A percentile compares a stretch with the other conserved stretches of the same genome.
Evolutionary conservation across 768 basidiomycete species (phyloP).

Genomic region (Mycena haematopus): DNA sequence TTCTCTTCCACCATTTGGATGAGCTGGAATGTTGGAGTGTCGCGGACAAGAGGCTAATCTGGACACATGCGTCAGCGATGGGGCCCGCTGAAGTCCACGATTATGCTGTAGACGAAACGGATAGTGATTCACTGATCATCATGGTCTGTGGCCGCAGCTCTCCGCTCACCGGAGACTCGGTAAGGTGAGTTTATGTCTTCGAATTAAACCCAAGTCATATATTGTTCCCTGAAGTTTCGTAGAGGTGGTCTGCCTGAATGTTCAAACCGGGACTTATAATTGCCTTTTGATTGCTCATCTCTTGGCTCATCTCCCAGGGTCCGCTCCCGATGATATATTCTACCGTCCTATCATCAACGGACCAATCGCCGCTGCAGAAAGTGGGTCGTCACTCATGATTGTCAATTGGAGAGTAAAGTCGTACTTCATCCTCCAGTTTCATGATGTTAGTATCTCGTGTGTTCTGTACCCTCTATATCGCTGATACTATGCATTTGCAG

Average conservation of each 20-base stretch:
- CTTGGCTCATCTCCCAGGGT: too few species aligned
- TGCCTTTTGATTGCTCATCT: too few species aligned
- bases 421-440: neutral
- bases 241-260: neutral
- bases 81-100: neutral
- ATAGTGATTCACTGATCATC: neutral
- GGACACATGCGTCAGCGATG: neutral
- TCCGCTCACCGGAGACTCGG: neutral
- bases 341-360: neutral
- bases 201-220: neutral
- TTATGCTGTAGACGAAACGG: conserved; percentile 21
- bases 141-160: conserved; percentile 2
- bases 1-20: conserved; percentile 12
- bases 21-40: conserved; percentile 26
- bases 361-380: neutral
- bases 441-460: neutral
- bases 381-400: neutral
- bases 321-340: too few species aligned
- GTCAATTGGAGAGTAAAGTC: neutral
- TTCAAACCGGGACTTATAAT: neutral
- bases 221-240: conserved; percentile 1
- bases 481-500: neutral
- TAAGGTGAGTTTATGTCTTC: conserved; percentile 11
- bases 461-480: neutral
- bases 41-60: conserved; percentile 2